These are phyloP conservation scores for Fraxinus anomala DNA, from an alignment of 257 asterid species.

Conservation along the genomic window DNA sequence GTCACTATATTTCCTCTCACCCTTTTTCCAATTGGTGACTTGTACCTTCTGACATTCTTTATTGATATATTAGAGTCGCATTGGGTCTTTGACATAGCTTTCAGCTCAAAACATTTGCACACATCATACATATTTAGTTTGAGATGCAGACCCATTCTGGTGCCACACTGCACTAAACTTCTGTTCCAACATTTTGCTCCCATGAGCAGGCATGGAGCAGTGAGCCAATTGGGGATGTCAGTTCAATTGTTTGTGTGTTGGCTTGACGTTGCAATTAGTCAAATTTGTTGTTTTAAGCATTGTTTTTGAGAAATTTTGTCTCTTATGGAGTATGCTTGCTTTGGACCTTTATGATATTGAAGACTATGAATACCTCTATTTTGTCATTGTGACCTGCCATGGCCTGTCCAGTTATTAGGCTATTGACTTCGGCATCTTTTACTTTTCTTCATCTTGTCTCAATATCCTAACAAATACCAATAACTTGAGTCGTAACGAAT, in stretches of 20 bases:
- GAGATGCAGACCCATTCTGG: slow-evolving; percentile 7
- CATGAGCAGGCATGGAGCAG: slow-evolving; percentile 16
- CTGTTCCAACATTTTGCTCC: slow-evolving; percentile 23
- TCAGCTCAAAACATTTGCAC: slow-evolving; percentile 14
- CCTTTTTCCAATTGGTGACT: slow-evolving; percentile 12
- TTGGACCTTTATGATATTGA: slow-evolving; percentile 5
- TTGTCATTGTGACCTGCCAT: slow-evolving; percentile 3
- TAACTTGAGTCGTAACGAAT: neutral
- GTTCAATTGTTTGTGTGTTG: slow-evolving; percentile 10
- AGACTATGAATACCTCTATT: slow-evolving; percentile 6
- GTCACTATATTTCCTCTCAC: slow-evolving; percentile 4
- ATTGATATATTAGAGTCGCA: no score
- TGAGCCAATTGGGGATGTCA: neutral
- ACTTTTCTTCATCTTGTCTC: slow-evolving; percentile 1
- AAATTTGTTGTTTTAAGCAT: slow-evolving; percentile 8
- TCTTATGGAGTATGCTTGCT: slow-evolving; percentile 9
- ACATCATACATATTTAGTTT: slow-evolving; percentile 1
- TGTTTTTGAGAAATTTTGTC: neutral
- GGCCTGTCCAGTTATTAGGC: neutral
- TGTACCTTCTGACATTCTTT: slow-evolving; percentile 9
- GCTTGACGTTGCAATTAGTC: neutral
- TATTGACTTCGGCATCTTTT: neutral
- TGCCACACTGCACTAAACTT: neutral
- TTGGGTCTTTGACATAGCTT: neutral
- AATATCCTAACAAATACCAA: neutral